Percentiles rank a stretch among this genome's conserved stretches.
These are phyloP conservation scores for Strobilomyces dryophilus DNA, from an alignment of 768 basidiomycete species.

Conservation along the genomic window DNA sequence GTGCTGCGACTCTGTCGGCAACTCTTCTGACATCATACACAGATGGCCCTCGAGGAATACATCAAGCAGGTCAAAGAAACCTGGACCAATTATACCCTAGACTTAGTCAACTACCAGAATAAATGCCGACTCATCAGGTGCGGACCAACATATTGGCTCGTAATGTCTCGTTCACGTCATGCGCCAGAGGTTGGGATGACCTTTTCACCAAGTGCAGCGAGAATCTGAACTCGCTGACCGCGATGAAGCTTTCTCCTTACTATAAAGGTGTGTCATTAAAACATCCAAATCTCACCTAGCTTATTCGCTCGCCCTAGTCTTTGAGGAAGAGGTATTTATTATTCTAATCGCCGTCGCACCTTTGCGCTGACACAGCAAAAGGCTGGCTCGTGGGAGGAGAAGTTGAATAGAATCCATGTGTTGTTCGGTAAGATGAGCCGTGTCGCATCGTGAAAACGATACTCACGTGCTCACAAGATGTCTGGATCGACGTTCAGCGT, in stretches of 20 bases:
- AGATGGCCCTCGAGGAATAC: slow-evolving; percentile 96
- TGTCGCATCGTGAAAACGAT: neutral
- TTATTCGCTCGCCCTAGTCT: slow-evolving; percentile 46
- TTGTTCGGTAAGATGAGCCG: slow-evolving; percentile 68
- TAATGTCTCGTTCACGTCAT: slow-evolving; percentile 6
- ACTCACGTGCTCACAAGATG: slow-evolving; percentile 48
- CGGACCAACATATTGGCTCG: slow-evolving; percentile 5
- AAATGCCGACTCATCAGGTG: slow-evolving; percentile 94
- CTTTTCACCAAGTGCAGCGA: slow-evolving; percentile 96
- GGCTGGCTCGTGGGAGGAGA: slow-evolving; percentile 95
- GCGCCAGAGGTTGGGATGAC: slow-evolving; percentile 87
- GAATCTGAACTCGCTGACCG: slow-evolving; percentile 90
- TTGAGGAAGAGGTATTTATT: slow-evolving; percentile 77
- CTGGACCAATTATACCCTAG: slow-evolving; percentile 94
- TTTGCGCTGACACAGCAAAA: slow-evolving; percentile 23
- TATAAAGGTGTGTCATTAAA: slow-evolving; percentile 69
- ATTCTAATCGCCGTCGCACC: neutral
- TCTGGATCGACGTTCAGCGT: slow-evolving; percentile 99
- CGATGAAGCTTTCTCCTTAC: slow-evolving; percentile 98
- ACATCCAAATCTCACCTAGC: neutral
- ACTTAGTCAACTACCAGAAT: slow-evolving; percentile 97
- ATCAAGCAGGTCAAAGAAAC: slow-evolving; percentile 95
- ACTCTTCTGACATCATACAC: slow-evolving; percentile 18
- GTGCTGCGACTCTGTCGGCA: slow-evolving; percentile 4
- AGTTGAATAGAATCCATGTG: slow-evolving; percentile 93